These are phyloP conservation scores for Beauveria medogensis DNA, from an alignment of 2,329 filamentous ascomycete genomes.

Conservation along the genomic window DNA sequence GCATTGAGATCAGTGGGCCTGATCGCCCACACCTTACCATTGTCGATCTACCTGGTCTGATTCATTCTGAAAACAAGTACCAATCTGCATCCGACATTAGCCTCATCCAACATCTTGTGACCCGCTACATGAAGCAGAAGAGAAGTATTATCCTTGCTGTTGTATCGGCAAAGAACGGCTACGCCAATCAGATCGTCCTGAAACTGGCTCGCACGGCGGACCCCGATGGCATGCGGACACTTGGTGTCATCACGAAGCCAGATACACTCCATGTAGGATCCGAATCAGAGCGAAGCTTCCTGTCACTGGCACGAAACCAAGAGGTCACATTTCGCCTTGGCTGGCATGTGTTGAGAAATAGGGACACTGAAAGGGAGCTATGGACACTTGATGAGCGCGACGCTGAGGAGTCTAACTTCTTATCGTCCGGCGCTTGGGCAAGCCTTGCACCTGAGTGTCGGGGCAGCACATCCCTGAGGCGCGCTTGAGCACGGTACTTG, in stretches of 20 bases:
- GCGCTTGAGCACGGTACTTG: constrained; percentile 43
- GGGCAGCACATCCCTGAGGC: constrained; percentile 40
- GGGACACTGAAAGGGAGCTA: constrained; percentile 9
- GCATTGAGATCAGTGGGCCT: constrained; percentile 18
- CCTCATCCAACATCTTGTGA: constrained; percentile 27
- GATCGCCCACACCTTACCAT: constrained; percentile 32
- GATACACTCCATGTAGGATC: not conserved
- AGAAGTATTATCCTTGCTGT: constrained; percentile 40
- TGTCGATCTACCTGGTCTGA: constrained; percentile 40
- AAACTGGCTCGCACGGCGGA: no score
- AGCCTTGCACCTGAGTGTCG: constrained; percentile 25
- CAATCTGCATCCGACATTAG: constrained; percentile 26
- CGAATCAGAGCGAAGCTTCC: not conserved
- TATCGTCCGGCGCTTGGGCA: constrained; percentile 33
- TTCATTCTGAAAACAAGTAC: constrained; percentile 26
- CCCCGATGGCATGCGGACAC: no score
- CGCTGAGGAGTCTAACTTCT: constrained; percentile 33
- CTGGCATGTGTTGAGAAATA: constrained; percentile 45
- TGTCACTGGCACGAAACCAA: constrained; percentile 32
- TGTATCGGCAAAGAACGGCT: constrained; percentile 30
- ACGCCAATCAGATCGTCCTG: no score
- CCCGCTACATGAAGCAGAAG: constrained; percentile 30
- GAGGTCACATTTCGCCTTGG: constrained; percentile 40
- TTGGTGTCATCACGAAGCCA: constrained; percentile 46
- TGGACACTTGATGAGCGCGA: constrained; percentile 28